phyloP scores from a whole-genome alignment of 306 rosid species.

The Ceratonia siliqua region DNA sequence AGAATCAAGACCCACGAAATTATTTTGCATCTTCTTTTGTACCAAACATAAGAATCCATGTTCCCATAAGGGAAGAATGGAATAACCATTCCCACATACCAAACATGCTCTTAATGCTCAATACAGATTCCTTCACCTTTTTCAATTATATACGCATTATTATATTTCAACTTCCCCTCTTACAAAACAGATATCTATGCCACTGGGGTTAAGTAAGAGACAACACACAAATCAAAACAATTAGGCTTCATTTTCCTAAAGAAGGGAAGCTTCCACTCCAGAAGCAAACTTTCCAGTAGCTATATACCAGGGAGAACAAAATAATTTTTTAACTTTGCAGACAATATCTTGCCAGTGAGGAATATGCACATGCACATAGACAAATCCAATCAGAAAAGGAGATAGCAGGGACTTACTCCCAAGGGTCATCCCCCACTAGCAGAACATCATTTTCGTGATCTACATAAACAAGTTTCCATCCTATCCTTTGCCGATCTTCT shows the following conservation, averaged over 20 bases:
- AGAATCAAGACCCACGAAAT: background rate
- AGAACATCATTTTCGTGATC: constrained; percentile 94
- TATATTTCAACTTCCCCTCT: background rate
- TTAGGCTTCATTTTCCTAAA: background rate
- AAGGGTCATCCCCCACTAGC: constrained; percentile 96
- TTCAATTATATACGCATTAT: background rate
- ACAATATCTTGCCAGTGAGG: background rate
- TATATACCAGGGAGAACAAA: background rate
- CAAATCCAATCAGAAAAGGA: constrained; percentile 16
- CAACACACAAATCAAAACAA: background rate
- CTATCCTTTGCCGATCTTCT: constrained; percentile 84
- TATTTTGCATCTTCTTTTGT: background rate
- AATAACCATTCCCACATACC: background rate
- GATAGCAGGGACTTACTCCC: constrained; percentile 72
- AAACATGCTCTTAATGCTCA: background rate
- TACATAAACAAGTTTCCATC: constrained; percentile 95
- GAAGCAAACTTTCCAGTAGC: background rate
- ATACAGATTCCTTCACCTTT: background rate
- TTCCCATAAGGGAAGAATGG: background rate
- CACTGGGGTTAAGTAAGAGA: background rate
- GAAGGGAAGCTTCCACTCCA: background rate
- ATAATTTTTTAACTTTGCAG: background rate
- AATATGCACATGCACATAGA: constrained; percentile 5
- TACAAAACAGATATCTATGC: background rate
- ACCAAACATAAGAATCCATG: background rate